Conservation (phyloP, 1,284 basidiomycete genomes). For the Sanghuangporus sanghuang region DNA sequence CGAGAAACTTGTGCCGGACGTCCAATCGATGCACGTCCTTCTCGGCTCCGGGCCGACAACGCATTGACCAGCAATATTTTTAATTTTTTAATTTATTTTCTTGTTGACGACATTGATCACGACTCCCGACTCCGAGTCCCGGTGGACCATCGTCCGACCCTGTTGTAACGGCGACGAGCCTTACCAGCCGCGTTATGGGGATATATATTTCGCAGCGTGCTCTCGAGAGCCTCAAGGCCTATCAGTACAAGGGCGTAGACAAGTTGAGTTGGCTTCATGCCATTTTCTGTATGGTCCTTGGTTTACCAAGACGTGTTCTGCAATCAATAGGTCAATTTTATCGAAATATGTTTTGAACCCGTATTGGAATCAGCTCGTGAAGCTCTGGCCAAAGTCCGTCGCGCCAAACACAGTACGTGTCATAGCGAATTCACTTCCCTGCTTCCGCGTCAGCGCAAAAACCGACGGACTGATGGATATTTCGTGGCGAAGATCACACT, state of each 20-base stretch:
- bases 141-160: neutral
- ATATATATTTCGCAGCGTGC: neutral
- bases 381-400: conserved; percentile 80
- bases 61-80: neutral
- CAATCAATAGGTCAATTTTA: conserved; percentile 52
- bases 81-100: neutral
- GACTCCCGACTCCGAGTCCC: neutral
- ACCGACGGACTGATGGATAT: neutral
- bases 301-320: neutral
- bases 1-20: neutral
- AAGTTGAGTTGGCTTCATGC: too few relatives aligned
- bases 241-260: neutral
- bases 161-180: neutral
- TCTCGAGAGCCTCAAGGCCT: neutral
- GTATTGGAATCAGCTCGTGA: conserved; percentile 95
- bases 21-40: neutral
- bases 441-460: neutral
- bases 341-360: conserved; percentile 83
- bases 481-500: conserved; percentile 65
- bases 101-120: neutral
- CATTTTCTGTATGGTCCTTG: too few relatives aligned
- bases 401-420: conserved; percentile 86
- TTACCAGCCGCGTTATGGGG: too few relatives aligned
- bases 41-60: neutral
- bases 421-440: neutral